Percentiles rank a stretch among this genome's conserved stretches.
Conservation (phyloP, 2,329 filamentous ascomycete species). For the Aureobasidium sp. region DNA sequence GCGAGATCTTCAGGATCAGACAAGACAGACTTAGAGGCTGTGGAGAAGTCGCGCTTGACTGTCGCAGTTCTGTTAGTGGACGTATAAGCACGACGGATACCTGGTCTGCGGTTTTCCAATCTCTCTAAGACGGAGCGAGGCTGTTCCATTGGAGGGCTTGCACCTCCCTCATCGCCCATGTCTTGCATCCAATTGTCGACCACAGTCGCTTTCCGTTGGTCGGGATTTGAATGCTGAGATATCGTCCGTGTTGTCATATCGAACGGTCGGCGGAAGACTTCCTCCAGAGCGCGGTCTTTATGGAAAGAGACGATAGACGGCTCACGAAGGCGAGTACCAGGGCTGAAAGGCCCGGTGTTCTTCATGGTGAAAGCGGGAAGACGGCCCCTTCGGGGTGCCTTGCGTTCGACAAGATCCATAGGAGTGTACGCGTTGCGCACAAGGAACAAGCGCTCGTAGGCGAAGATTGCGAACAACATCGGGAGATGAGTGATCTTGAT, state of each 20-base stretch:
- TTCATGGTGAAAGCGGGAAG: slow-evolving; percentile 28
- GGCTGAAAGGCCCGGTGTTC: slow-evolving; percentile 59
- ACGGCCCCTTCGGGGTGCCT: slow-evolving; percentile 22
- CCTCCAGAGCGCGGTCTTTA: slow-evolving; percentile 82
- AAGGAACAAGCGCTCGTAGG: slow-evolving; percentile 77
- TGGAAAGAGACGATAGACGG: slow-evolving; percentile 83
- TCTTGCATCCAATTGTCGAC: slow-evolving; percentile 87
- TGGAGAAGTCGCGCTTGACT: slow-evolving; percentile 41
- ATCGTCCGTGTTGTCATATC: slow-evolving; percentile 55
- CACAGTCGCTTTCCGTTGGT: slow-evolving; percentile 67
- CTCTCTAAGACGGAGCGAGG: slow-evolving; percentile 51
- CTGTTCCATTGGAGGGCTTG: slow-evolving; percentile 53
- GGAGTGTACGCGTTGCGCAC: slow-evolving; percentile 71
- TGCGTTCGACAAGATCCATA: slow-evolving; percentile 75
- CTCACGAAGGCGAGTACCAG: slow-evolving; percentile 61
- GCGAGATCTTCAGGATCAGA: slow-evolving; percentile 51
- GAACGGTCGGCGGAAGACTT: slow-evolving; percentile 72
- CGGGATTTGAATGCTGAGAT: slow-evolving; percentile 33
- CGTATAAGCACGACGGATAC: slow-evolving; percentile 46
- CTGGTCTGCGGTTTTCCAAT: slow-evolving; percentile 48
- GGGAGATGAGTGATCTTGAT: slow-evolving; percentile 91
- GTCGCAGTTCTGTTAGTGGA: slow-evolving; percentile 24
- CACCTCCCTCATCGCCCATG: slow-evolving; percentile 48
- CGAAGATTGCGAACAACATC: slow-evolving; percentile 74
- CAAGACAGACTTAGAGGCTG: slow-evolving; percentile 45